Evolutionary conservation across 1,139 yeast species (phyloP), one percentile per base, ranked within the genome.

Genomic region (Magnusiomyces suaveolens): DNA sequence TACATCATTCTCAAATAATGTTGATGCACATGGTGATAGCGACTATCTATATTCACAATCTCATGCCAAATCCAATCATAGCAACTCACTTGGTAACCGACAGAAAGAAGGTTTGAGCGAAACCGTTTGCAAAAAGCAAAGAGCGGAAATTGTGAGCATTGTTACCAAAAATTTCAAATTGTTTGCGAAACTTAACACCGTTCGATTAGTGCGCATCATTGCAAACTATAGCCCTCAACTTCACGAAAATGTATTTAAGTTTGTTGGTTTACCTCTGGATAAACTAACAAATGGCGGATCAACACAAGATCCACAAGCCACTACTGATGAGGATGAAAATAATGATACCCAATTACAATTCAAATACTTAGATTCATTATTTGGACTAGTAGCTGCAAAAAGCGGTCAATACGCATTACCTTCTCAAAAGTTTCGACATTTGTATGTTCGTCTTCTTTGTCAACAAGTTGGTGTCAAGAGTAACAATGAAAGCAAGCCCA

Each of bases 391-490:
- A 8, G 52, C 54, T 16, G 39, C 36, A 25, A 52, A 55, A 39
- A 52, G 55, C 21, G 62, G 59, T 1, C 48, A 54, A 6, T 52
- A 49, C 26, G 52, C 54, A 8, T 43, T 63, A 10, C 68, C 68
- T 1, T 53, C 60, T 6, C 54, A 63, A 52, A 48, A 59, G 49
- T 60, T 60, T 8, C 55, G 68, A 38, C 64, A 64, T 41, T 57
- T 57, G 24, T 69, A 65, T 55, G 59, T 69, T 14, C 44, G 61
- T 2, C 55, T 66, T 14, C 58, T 69, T 36, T 33, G 43, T 36
- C 20, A 21, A 63, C 69, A 3, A 56, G 26, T 3, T 12, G 36
- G 36, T 29, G 12, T 8, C 36, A 29, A 29, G 12, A 12, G 12
- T 29, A 29, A 29, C 36, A 29, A 6, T 29, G 12, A 29, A 29